Evolutionary conservation across 495 filamentous ascomycete species (phyloP).

Genomic region (Trichoderma erinaceum): DNA sequence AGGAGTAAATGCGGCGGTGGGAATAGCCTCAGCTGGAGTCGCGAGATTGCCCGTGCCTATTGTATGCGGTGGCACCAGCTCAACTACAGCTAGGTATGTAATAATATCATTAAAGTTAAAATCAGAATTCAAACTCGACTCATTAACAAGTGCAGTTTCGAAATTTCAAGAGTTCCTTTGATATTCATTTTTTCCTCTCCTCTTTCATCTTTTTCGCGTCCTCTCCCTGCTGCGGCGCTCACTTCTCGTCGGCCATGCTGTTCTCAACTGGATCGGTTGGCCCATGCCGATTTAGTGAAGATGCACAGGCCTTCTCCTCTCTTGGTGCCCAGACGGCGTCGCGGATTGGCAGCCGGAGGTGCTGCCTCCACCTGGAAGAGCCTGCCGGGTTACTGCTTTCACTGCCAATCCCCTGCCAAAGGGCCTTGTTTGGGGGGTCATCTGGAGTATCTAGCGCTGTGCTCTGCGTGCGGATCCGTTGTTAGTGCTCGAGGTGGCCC

Average conservation of each 20-base stretch:
- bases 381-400: constrained; percentile 1
- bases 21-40: background rate
- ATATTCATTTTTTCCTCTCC: background rate
- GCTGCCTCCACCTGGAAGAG: background rate
- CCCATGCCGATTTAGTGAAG: constrained; percentile 4
- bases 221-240: background rate
- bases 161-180: background rate
- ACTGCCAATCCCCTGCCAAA: background rate
- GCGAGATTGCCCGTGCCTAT: background rate
- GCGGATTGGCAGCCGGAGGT: constrained; percentile 3
- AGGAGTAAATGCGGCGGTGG: background rate
- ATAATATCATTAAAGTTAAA: no score
- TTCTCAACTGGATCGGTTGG: background rate
- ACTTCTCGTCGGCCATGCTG: constrained; percentile 1
- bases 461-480: background rate
- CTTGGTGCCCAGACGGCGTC: constrained; percentile 1
- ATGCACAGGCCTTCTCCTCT: background rate
- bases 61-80: no score
- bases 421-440: background rate
- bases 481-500: background rate
- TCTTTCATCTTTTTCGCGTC: background rate
- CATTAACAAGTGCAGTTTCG: no score
- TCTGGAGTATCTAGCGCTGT: constrained; percentile 1
- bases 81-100: no score
- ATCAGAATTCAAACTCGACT: no score